phyloP scores from a whole-genome alignment of 805 yeast genomes.

The Isabelozyma gotoi region DNA sequence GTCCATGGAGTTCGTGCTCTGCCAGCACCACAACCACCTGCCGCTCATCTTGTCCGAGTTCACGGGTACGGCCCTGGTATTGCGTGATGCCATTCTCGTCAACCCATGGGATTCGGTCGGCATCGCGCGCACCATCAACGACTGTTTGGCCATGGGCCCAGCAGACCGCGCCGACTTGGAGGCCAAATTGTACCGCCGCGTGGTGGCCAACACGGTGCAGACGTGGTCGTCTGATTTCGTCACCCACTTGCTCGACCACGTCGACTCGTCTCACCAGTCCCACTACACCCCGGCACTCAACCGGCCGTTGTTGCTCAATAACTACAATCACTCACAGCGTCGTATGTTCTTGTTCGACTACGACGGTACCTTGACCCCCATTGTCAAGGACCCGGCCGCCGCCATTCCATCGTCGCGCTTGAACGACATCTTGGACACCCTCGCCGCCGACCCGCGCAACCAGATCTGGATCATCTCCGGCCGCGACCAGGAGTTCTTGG shows the following conservation, averaged over 20 bases:
- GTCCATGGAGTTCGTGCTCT: slow-evolving; percentile 85
- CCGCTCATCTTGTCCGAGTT: slow-evolving; percentile 91
- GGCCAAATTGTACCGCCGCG: slow-evolving; percentile 57
- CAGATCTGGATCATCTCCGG: slow-evolving; percentile 96
- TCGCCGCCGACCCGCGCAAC: slow-evolving; percentile 76
- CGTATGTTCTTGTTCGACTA: slow-evolving; percentile 90
- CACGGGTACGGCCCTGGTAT: slow-evolving; percentile 78
- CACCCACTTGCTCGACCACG: slow-evolving; percentile 43
- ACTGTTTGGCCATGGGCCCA: slow-evolving; percentile 56
- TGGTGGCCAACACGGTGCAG: slow-evolving; percentile 71
- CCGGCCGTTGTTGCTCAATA: slow-evolving; percentile 58
- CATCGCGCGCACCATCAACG: slow-evolving; percentile 80
- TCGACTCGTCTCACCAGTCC: slow-evolving; percentile 38
- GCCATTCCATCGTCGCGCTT: slow-evolving; percentile 88
- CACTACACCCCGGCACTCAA: slow-evolving; percentile 74
- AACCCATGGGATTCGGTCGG: slow-evolving; percentile 98
- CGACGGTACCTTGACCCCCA: slow-evolving; percentile 97
- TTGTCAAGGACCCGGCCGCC: slow-evolving; percentile 96
- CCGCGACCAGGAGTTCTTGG: slow-evolving; percentile 86
- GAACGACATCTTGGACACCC: slow-evolving; percentile 52
- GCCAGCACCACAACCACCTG: slow-evolving; percentile 69
- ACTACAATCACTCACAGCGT: slow-evolving; percentile 60
- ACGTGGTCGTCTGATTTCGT: slow-evolving; percentile 74
- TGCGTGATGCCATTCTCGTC: slow-evolving; percentile 73
- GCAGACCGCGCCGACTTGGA: slow-evolving; percentile 44